Conservation (phyloP, 139 green algal genomes). For the Diplosphaera chodatii region DNA sequence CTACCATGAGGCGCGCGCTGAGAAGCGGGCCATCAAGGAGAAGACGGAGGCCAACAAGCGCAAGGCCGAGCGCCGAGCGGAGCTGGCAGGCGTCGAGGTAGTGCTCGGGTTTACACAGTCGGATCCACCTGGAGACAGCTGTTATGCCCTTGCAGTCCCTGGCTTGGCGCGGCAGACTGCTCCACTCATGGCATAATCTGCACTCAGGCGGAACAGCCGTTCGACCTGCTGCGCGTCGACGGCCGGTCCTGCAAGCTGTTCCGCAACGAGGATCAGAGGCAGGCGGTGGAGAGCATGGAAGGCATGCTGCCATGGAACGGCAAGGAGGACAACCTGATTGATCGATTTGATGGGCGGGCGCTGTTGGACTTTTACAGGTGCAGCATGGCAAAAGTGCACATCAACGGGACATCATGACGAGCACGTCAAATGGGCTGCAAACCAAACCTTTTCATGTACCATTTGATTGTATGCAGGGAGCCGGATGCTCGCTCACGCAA, state of each 20-base stretch:
- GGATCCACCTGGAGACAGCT: too few relatives aligned
- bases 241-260: conserved; percentile 44
- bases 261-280: conserved; percentile 38
- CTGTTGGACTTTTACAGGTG: conserved; percentile 64
- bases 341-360: conserved; percentile 64
- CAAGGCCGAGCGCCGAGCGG: conserved; percentile 30
- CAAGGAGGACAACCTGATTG: conserved; percentile 55
- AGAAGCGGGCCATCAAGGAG: conserved; percentile 36
- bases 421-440: too few relatives aligned
- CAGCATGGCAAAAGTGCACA: too few relatives aligned
- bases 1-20: conserved; percentile 48
- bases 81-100: conserved; percentile 23
- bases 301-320: conserved; percentile 66
- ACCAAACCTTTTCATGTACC: too few relatives aligned
- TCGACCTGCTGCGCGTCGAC: conserved; percentile 56
- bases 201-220: conserved; percentile 37
- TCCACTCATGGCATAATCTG: too few relatives aligned
- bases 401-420: too few relatives aligned
- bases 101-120: too few relatives aligned
- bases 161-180: too few relatives aligned
- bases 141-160: too few relatives aligned
- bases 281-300: conserved; percentile 36
- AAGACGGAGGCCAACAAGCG: conserved; percentile 49
- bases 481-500: conserved; percentile 26
- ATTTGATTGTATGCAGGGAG: conserved; percentile 16